These are phyloP conservation scores for Scheffersomyces insectosa DNA, from an alignment of 1,139 yeast genomes.

Conservation along the genomic window DNA sequence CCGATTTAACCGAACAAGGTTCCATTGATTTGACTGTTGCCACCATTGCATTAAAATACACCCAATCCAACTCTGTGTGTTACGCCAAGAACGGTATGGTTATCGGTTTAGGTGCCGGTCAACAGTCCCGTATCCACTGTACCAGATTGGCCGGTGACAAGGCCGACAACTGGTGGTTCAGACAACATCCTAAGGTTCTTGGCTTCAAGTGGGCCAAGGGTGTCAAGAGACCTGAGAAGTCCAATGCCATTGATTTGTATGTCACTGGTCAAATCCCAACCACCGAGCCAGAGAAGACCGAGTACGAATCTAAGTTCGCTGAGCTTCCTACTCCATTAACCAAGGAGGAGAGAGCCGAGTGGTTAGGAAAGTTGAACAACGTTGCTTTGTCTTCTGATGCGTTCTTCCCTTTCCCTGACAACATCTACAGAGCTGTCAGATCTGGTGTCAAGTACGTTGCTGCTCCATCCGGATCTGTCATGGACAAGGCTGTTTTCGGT, in stretches of 20 bases:
- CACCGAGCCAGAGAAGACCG: slow-evolving; percentile 88
- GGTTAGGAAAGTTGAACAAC: slow-evolving; percentile 75
- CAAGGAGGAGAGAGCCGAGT: slow-evolving; percentile 78
- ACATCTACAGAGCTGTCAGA: slow-evolving; percentile 94
- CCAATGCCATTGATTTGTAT: slow-evolving; percentile 92
- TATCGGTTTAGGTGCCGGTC: slow-evolving; percentile 98
- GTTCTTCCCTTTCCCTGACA: slow-evolving; percentile 99
- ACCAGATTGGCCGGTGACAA: slow-evolving; percentile 98
- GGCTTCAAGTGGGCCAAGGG: slow-evolving; percentile 98
- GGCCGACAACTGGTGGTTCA: slow-evolving; percentile 99
- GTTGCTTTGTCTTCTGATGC: slow-evolving; percentile 97
- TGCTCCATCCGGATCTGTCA: slow-evolving; percentile 97
- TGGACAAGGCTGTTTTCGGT: slow-evolving; percentile 93
- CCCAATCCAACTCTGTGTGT: slow-evolving; percentile 97
- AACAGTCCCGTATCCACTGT: slow-evolving; percentile 98
- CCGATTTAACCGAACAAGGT: slow-evolving; percentile 87
- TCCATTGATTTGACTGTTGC: slow-evolving; percentile 92
- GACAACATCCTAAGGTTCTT: slow-evolving; percentile 94
- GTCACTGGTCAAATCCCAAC: slow-evolving; percentile 92
- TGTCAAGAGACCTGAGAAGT: slow-evolving; percentile 96
- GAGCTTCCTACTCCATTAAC: slow-evolving; percentile 83
- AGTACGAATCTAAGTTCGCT: slow-evolving; percentile 87
- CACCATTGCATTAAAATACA: slow-evolving; percentile 93
- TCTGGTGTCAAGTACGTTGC: slow-evolving; percentile 95
- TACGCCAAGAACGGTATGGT: slow-evolving; percentile 99